phyloP scores from a whole-genome alignment of 257 asterid species.

The Solanum virginianum region DNA sequence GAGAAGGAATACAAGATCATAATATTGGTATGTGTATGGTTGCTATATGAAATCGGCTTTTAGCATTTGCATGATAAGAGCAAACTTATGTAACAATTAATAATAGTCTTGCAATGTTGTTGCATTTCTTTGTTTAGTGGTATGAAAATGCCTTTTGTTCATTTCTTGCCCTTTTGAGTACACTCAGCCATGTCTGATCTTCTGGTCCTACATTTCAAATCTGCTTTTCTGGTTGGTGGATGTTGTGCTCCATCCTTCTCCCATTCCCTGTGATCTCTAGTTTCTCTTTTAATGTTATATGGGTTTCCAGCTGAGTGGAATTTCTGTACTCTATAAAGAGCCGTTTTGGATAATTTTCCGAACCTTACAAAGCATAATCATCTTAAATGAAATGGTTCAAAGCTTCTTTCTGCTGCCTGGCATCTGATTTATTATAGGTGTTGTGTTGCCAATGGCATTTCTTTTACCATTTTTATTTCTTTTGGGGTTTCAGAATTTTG shows the following conservation, averaged over 20 bases:
- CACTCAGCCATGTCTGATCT: background rate
- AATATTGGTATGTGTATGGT: background rate
- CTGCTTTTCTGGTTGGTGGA: background rate
- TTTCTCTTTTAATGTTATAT: background rate
- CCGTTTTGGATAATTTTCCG: background rate
- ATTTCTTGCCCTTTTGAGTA: background rate
- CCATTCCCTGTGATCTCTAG: background rate
- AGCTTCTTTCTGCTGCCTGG: background rate
- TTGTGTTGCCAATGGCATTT: background rate
- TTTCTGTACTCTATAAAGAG: background rate
- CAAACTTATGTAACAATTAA: background rate
- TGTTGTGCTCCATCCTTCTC: background rate
- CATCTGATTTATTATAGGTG: background rate
- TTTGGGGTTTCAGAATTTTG: background rate
- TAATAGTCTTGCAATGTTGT: background rate
- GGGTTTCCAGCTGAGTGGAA: background rate
- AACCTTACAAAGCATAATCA: background rate
- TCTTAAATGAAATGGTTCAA: background rate
- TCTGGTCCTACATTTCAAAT: background rate
- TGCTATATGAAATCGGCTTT: background rate
- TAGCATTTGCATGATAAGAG: background rate
- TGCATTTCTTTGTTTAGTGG: background rate
- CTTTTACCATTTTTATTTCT: background rate
- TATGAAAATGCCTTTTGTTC: background rate
- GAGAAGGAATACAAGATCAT: background rate